Percentiles rank a stretch among this genome's conserved stretches.
These are phyloP conservation scores for Taxawa tesnikishii DNA, from an alignment of 2,329 filamentous ascomycete genomes.

Conservation along the genomic window DNA sequence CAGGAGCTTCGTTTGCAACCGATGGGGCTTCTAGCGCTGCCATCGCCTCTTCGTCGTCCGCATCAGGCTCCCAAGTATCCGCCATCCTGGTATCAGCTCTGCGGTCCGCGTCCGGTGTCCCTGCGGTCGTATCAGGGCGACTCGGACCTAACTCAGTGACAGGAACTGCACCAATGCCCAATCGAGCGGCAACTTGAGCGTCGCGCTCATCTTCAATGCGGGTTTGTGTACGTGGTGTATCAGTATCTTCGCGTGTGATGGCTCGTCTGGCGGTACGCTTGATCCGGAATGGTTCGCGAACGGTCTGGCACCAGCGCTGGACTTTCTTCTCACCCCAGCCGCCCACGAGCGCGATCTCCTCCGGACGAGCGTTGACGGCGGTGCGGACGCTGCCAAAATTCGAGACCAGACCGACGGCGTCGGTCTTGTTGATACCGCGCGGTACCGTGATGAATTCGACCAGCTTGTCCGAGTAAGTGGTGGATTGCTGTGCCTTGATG, in stretches of 20 bases:
- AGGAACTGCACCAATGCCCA: slow-evolving; percentile 20
- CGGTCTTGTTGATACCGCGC: slow-evolving; percentile 83
- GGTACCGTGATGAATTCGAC: slow-evolving; percentile 90
- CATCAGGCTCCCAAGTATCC: slow-evolving; percentile 17
- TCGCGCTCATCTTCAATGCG: slow-evolving; percentile 15
- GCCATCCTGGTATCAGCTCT: slow-evolving; percentile 22
- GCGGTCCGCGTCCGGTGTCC: slow-evolving; percentile 22
- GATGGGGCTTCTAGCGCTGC: slow-evolving; percentile 9
- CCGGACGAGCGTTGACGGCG: slow-evolving; percentile 76
- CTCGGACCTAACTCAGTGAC: slow-evolving; percentile 17
- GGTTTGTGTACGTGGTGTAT: slow-evolving; percentile 8
- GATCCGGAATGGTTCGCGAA: slow-evolving; percentile 74
- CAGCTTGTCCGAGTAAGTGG: slow-evolving; percentile 72
- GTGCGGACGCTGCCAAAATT: slow-evolving; percentile 83
- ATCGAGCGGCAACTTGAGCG: slow-evolving; percentile 14
- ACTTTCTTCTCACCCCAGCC: slow-evolving; percentile 97
- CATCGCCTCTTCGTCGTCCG: slow-evolving; percentile 37
- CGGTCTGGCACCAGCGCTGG: slow-evolving; percentile 66
- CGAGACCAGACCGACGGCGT: slow-evolving; percentile 79
- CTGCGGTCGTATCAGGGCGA: too few relatives aligned
- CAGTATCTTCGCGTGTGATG: slow-evolving; percentile 21
- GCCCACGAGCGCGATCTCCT: slow-evolving; percentile 71
- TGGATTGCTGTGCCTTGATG: slow-evolving; percentile 76
- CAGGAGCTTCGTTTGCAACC: slow-evolving; percentile 7
- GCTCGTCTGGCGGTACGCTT: slow-evolving; percentile 53